These are phyloP conservation scores for Vachellia collinsii DNA, from an alignment of 306 rosid species.

Conservation along the genomic window DNA sequence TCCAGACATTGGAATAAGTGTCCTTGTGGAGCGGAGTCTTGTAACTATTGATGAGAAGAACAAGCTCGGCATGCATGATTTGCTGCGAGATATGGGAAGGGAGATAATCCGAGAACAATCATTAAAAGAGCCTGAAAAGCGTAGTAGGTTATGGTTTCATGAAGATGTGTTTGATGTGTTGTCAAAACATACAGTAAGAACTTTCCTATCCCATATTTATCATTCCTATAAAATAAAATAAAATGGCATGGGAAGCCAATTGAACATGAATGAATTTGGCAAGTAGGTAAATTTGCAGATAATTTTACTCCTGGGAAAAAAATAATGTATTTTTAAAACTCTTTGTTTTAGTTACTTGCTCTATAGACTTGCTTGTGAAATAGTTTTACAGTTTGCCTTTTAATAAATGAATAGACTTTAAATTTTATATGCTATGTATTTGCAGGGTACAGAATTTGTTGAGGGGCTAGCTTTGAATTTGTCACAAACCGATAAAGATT, in stretches of 20 bases:
- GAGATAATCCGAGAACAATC: background rate
- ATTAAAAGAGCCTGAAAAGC: background rate
- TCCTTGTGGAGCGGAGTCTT: background rate
- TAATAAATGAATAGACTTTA: background rate
- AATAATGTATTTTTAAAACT: background rate
- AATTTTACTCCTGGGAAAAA: background rate
- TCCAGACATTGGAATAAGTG: background rate
- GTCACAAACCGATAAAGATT: background rate
- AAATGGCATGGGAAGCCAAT: no score
- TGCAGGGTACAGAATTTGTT: background rate
- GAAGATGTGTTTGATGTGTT: background rate
- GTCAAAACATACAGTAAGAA: no score
- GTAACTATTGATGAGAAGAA: background rate
- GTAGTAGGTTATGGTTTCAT: background rate
- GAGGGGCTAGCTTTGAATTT: background rate
- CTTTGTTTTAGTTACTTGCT: background rate
- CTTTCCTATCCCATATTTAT: no score
- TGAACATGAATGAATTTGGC: no score
- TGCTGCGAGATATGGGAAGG: background rate
- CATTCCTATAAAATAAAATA: no score
- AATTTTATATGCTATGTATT: background rate
- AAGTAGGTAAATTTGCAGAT: background rate
- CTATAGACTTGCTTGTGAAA: background rate
- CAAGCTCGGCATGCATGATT: background rate
- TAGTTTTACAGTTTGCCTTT: background rate